phyloP scores from a whole-genome alignment of 164 flowering plant species.

The Sextonia rubra region DNA sequence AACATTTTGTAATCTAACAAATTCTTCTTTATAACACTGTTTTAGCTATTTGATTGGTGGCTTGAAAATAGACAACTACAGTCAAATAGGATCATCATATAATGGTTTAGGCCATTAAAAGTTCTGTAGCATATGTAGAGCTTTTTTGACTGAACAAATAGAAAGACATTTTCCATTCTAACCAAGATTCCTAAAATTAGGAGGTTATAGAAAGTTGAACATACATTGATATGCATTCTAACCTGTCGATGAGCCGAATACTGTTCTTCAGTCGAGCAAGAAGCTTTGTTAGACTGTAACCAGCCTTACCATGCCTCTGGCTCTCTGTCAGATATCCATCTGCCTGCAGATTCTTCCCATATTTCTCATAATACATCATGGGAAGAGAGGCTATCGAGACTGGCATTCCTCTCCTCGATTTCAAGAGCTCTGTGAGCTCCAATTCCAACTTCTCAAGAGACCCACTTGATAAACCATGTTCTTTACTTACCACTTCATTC shows the following conservation, averaged over 20 bases:
- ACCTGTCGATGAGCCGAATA: slow-evolving; percentile 84
- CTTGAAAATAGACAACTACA: too few species aligned
- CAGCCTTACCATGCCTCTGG: slow-evolving; percentile 91
- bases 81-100: too few species aligned
- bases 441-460: slow-evolving; percentile 72
- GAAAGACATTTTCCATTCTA: not conserved
- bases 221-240: not conserved
- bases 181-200: not conserved
- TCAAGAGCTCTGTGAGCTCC: slow-evolving; percentile 71
- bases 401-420: slow-evolving; percentile 61
- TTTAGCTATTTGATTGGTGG: not conserved
- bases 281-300: slow-evolving; percentile 80
- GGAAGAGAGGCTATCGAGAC: slow-evolving; percentile 88
- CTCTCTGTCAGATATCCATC: slow-evolving; percentile 93
- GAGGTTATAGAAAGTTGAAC: not conserved
- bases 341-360: slow-evolving; percentile 70
- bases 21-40: too few species aligned
- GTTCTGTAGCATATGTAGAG: too few species aligned
- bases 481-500: slow-evolving; percentile 38
- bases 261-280: slow-evolving; percentile 70
- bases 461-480: slow-evolving; percentile 47
- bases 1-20: not conserved
- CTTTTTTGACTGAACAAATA: not conserved
- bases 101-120: too few species aligned
- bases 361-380: slow-evolving; percentile 68